A percentile compares a stretch with the other conserved stretches of the same genome.
Conservation (phyloP, 768 basidiomycete species). For the Saitozyma sp. region DNA sequence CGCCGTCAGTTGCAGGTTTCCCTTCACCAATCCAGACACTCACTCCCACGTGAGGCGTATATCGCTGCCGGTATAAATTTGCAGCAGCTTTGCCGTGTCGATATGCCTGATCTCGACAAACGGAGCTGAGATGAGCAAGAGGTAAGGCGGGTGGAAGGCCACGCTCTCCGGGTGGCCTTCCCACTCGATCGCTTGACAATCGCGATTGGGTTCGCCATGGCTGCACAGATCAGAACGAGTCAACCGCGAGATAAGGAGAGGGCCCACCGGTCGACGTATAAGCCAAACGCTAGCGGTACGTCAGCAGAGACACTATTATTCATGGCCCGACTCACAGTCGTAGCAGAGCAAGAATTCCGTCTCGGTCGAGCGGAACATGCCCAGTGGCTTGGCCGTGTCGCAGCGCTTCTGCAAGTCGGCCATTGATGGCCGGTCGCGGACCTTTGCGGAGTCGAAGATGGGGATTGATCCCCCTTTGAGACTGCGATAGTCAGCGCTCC, state of each 20-base stretch:
- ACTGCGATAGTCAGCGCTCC: conserved; percentile 54
- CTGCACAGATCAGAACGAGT: conserved; percentile 1
- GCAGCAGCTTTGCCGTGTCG: conserved; percentile 48
- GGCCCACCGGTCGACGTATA: conserved; percentile 73
- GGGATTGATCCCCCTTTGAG: conserved; percentile 89
- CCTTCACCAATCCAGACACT: conserved; percentile 54
- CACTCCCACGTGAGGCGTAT: conserved; percentile 90
- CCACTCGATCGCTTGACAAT: conserved; percentile 78
- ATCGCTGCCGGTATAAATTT: conserved; percentile 51
- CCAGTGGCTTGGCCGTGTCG: conserved; percentile 76
- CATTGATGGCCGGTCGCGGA: conserved; percentile 66
- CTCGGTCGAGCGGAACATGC: conserved; percentile 84
- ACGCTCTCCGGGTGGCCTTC: conserved; percentile 87
- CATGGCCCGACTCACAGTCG: conserved; percentile 61
- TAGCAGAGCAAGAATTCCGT: conserved; percentile 89
- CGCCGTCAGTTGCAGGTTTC: conserved; percentile 8
- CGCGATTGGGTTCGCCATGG: conserved; percentile 80
- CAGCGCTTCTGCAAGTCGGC: conserved; percentile 75
- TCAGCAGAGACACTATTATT: not conserved
- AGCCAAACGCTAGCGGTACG: conserved; percentile 69
- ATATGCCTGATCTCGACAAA: conserved; percentile 87
- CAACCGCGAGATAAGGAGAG: not conserved
- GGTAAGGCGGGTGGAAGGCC: conserved; percentile 83
- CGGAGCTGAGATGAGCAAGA: conserved; percentile 80
- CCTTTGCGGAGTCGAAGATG: conserved; percentile 55